phyloP scores from a whole-genome alignment of 2,329 filamentous ascomycete species.

The Penicillium sp. region DNA sequence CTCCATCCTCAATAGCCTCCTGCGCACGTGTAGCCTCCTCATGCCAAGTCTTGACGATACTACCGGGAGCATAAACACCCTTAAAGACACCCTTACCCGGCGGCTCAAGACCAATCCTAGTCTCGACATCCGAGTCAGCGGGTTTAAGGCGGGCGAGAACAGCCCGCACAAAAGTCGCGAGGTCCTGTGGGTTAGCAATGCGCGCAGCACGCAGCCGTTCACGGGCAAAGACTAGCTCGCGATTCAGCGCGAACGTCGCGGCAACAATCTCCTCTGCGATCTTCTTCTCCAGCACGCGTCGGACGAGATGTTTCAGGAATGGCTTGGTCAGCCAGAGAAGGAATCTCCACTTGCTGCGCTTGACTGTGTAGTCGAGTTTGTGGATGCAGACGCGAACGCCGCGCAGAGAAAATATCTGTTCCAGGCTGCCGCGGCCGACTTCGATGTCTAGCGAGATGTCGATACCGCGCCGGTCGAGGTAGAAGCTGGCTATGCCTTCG shows the following conservation, averaged over 20 bases:
- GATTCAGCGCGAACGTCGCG: conserved; percentile 70
- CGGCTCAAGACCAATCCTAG: conserved; percentile 66
- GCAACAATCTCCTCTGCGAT: conserved; percentile 70
- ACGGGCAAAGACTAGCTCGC: conserved; percentile 80
- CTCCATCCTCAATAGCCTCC: conserved; percentile 70
- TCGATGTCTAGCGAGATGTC: conserved; percentile 84
- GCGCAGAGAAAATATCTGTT: conserved; percentile 76
- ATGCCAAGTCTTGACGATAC: conserved; percentile 85
- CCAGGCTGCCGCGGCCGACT: conserved; percentile 71
- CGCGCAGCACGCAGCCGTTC: conserved; percentile 83
- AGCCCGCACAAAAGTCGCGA: conserved; percentile 79
- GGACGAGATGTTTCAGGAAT: conserved; percentile 74
- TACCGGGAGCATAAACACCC: conserved; percentile 83
- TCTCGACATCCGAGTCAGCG: conserved; percentile 73
- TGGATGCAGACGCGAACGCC: conserved; percentile 78
- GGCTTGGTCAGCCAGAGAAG: conserved; percentile 83
- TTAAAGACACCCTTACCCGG: conserved; percentile 68
- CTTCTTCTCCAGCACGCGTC: conserved; percentile 74
- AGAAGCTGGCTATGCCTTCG: conserved; percentile 80
- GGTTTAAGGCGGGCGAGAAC: conserved; percentile 73
- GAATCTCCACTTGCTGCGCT: conserved; percentile 68
- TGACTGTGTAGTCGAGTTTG: conserved; percentile 76
- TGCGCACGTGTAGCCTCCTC: conserved; percentile 69
- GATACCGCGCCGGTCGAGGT: conserved; percentile 80
- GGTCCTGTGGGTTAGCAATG: conserved; percentile 74